Evolutionary conservation across 345 rosid species (phyloP).

Genomic region (Alliaria petiolata): DNA sequence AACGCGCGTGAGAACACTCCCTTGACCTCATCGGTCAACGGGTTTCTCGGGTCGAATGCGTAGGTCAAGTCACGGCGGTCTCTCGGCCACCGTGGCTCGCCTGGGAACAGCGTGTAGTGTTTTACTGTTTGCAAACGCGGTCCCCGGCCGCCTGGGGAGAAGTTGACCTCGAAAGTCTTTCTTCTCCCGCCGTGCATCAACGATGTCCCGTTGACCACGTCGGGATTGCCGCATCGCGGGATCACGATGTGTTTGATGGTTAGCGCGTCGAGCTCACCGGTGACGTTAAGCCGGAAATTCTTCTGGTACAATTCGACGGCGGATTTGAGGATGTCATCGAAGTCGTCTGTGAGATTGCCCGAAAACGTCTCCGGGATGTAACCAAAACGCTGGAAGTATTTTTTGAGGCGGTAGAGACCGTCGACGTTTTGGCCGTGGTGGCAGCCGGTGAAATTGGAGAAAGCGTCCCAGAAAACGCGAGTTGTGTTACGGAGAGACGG

Average conservation of each 20-base stretch:
- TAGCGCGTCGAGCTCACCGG: conserved; percentile 66
- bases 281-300: conserved; percentile 63
- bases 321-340: conserved; percentile 52
- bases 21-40: conserved; percentile 45
- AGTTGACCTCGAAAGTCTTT: conserved; percentile 29
- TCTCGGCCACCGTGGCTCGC: conserved; percentile 67
- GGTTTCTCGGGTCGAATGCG: conserved; percentile 52
- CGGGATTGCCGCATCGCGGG: conserved; percentile 91
- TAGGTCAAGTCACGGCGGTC: conserved; percentile 49
- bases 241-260: conserved; percentile 58
- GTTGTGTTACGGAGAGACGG: conserved; percentile 34
- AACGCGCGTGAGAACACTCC: conserved; percentile 70
- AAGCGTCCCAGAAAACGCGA: conserved; percentile 29
- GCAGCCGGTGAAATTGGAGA: conserved; percentile 33
- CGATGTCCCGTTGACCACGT: conserved; percentile 75
- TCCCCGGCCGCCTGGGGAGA: conserved; percentile 13
- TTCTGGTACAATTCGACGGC: conserved; percentile 71
- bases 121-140: conserved; percentile 47
- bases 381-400: conserved; percentile 36
- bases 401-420: conserved; percentile 29
- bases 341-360: conserved; percentile 61
- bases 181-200: conserved; percentile 58
- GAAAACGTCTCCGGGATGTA: conserved; percentile 29
- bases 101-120: conserved; percentile 69
- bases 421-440: conserved; percentile 33